These are phyloP conservation scores for Penicillium sp. DNA, from an alignment of 2,329 filamentous ascomycete species.

Conservation along the genomic window DNA sequence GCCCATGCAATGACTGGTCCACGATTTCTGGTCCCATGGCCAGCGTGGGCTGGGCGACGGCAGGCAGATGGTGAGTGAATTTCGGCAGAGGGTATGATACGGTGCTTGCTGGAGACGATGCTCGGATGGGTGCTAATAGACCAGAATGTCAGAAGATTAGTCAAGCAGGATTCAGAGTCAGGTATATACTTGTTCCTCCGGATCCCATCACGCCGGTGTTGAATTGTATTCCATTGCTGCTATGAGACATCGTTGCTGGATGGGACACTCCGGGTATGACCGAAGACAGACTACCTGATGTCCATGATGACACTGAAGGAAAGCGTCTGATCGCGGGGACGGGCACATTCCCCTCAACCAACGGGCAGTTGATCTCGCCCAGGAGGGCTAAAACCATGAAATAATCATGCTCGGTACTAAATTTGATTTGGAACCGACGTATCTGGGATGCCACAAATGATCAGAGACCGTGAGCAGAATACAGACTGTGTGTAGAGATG, in stretches of 20 bases:
- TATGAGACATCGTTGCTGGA: constrained; percentile 2
- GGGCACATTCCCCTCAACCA: constrained; percentile 40
- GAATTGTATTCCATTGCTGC: constrained; percentile 5
- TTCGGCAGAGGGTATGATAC: background rate
- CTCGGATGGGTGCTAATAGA: constrained; percentile 8
- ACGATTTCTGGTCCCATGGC: background rate
- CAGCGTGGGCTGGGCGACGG: background rate
- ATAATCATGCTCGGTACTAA: constrained; percentile 43
- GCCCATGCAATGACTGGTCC: background rate
- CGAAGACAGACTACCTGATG: constrained; percentile 15
- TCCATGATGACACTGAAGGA: constrained; percentile 32
- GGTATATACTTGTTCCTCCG: constrained; percentile 12
- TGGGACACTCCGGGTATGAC: constrained; percentile 1
- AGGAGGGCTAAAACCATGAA: constrained; percentile 45
- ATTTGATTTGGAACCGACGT: constrained; percentile 50
- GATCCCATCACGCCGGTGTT: constrained; percentile 4
- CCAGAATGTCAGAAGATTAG: background rate
- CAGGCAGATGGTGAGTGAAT: background rate
- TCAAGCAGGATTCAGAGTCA: background rate
- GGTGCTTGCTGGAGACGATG: constrained; percentile 9
- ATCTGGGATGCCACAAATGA: constrained; percentile 27
- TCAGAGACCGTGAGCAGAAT: background rate
- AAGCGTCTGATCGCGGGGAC: constrained; percentile 21
- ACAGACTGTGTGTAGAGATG: background rate
- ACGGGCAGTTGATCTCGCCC: constrained; percentile 45